phyloP scores from a whole-genome alignment of 169 alveolate species.

The Plasmodium gaboni region DNA sequence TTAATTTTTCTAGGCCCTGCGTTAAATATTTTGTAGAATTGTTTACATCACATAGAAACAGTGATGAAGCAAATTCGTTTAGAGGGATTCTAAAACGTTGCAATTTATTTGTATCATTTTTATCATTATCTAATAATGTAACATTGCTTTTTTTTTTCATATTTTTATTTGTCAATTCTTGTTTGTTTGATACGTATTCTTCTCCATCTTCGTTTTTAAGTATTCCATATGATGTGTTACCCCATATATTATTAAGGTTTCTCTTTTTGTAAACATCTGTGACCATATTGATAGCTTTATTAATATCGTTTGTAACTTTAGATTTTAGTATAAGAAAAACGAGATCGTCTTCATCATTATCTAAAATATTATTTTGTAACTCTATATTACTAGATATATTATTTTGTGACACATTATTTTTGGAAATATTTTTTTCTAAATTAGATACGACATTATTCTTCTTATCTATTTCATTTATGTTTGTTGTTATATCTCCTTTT shows the following conservation, averaged over 20 bases:
- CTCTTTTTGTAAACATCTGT: slow-evolving; percentile 46
- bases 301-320: slow-evolving; percentile 26
- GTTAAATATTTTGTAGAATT: slow-evolving; percentile 55
- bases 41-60: slow-evolving; percentile 64
- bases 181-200: not conserved
- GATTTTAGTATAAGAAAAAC: slow-evolving; percentile 43
- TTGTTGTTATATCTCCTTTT: not conserved
- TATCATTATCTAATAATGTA: not conserved
- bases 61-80: slow-evolving; percentile 63
- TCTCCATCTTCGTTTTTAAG: not conserved
- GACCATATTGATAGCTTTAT: slow-evolving; percentile 54
- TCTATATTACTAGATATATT: not conserved
- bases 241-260: slow-evolving; percentile 41
- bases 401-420: not conserved
- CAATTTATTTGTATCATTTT: slow-evolving; percentile 15
- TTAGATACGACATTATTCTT: not conserved
- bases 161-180: not conserved
- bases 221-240: slow-evolving; percentile 14
- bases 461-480: not conserved
- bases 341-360: slow-evolving; percentile 25
- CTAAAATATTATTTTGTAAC: not conserved
- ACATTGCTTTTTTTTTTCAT: not conserved
- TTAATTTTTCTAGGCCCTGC: slow-evolving; percentile 36
- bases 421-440: not conserved
- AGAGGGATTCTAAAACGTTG: slow-evolving; percentile 64